Percentiles rank a stretch among this genome's conserved stretches.
Conservation (phyloP, 2,329 filamentous ascomycete genomes). For the Epichloe coenophiala region DNA sequence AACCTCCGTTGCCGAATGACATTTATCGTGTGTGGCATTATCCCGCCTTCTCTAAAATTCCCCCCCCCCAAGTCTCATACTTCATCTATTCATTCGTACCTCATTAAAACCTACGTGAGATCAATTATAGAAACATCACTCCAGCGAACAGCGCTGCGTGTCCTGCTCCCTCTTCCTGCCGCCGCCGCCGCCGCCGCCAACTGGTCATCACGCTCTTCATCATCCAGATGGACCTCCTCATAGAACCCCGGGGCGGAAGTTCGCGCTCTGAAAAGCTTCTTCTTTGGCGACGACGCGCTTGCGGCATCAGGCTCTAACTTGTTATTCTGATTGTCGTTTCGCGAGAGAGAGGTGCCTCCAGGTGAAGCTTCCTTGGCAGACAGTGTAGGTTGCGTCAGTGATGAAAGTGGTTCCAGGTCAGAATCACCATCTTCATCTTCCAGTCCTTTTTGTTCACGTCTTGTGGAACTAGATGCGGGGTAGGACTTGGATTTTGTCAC, state of each 20-base stretch:
- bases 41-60: too few relatives aligned
- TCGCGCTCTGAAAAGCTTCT: conserved; percentile 26
- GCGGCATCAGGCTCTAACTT: background rate
- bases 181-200: conserved; percentile 2
- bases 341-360: background rate
- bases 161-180: conserved; percentile 8
- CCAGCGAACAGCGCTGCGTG: conserved; percentile 11
- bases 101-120: conserved; percentile 10
- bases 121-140: conserved; percentile 23
- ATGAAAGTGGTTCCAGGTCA: conserved; percentile 4
- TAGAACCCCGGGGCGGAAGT: conserved; percentile 26
- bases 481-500: conserved; percentile 1
- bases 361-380: background rate
- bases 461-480: background rate
- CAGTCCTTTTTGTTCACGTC: background rate
- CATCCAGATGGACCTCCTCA: conserved; percentile 16
- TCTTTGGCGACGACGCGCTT: conserved; percentile 13
- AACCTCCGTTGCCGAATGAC: background rate
- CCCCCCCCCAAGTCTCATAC: too few relatives aligned
- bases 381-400: background rate
- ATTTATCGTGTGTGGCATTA: background rate
- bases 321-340: background rate
- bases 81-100: too few relatives aligned
- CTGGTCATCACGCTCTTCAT: conserved; percentile 13
- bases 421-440: conserved; percentile 4